phyloP scores from a whole-genome alignment of 2,329 filamentous ascomycete species.

The Hymenoscyphus repandus region DNA sequence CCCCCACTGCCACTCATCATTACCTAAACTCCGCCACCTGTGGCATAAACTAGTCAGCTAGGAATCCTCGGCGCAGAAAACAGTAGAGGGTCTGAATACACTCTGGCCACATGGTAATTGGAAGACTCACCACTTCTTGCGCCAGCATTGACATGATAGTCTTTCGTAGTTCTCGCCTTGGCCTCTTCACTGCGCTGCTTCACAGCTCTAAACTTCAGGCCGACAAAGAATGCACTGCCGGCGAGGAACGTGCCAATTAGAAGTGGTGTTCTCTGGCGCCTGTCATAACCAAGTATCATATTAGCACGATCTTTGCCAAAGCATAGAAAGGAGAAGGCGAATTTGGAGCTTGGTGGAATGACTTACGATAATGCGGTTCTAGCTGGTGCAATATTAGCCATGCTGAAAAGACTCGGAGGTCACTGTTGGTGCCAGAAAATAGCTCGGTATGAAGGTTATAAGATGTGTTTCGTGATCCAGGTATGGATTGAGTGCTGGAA shows the following conservation, averaged over 20 bases:
- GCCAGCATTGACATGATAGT: constrained; percentile 27
- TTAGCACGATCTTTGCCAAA: background rate
- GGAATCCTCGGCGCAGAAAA: no score
- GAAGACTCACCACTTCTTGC: constrained; percentile 27
- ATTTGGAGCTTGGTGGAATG: background rate
- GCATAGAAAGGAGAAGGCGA: background rate
- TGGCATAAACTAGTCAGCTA: no score
- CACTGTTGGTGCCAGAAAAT: background rate
- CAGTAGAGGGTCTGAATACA: no score
- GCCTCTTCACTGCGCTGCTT: constrained; percentile 29
- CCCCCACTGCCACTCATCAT: no score
- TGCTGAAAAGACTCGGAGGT: constrained; percentile 1
- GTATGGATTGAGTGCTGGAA: background rate
- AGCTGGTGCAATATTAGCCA: constrained; percentile 11
- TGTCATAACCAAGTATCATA: background rate
- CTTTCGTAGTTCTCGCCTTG: constrained; percentile 25
- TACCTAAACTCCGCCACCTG: no score
- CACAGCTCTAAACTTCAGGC: constrained; percentile 31
- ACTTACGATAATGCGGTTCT: constrained; percentile 18
- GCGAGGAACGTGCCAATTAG: constrained; percentile 26
- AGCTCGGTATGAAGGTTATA: no score
- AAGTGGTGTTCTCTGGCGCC: constrained; percentile 25
- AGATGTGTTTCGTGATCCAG: background rate
- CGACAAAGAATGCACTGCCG: constrained; percentile 25
- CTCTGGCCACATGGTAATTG: no score